Conservation (phyloP, 371 early-diverging fungal genomes). For the Lichtheimia ornata region DNA sequence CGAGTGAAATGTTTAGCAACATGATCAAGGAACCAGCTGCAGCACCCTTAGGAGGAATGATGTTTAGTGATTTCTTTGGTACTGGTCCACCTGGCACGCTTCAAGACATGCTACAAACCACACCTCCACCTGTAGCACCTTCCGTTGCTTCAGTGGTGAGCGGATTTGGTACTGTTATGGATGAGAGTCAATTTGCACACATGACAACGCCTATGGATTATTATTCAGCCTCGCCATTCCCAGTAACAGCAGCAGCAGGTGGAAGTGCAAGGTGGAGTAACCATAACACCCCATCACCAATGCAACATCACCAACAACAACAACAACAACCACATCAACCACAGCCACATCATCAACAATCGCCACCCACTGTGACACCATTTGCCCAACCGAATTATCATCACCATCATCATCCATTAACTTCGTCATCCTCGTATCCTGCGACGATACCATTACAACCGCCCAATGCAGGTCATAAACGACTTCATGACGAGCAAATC, state of each 20-base stretch:
- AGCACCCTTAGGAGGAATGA: not conserved
- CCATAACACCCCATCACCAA: conserved; percentile 1
- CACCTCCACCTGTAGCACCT: not conserved
- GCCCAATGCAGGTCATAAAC: no score
- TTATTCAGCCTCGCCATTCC: conserved; percentile 6
- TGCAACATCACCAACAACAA: conserved; percentile 14
- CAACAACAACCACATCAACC: conserved; percentile 2
- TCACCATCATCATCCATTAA: not conserved
- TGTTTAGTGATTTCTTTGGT: not conserved
- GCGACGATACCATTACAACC: no score
- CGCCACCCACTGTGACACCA: no score
- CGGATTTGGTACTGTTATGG: no score
- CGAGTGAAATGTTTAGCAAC: not conserved
- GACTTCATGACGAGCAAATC: no score
- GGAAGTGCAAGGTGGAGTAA: not conserved
- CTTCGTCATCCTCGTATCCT: no score
- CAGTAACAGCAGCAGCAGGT: conserved; percentile 2
- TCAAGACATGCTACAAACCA: not conserved
- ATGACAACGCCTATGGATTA: not conserved
- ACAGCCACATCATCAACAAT: no score
- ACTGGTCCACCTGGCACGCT: no score
- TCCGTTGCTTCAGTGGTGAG: not conserved
- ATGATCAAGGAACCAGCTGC: not conserved
- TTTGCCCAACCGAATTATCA: not conserved
- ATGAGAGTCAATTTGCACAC: no score